These are phyloP conservation scores for Dianthus caryophyllus DNA, from an alignment of 148 eudicot species.

Conservation along the genomic window DNA sequence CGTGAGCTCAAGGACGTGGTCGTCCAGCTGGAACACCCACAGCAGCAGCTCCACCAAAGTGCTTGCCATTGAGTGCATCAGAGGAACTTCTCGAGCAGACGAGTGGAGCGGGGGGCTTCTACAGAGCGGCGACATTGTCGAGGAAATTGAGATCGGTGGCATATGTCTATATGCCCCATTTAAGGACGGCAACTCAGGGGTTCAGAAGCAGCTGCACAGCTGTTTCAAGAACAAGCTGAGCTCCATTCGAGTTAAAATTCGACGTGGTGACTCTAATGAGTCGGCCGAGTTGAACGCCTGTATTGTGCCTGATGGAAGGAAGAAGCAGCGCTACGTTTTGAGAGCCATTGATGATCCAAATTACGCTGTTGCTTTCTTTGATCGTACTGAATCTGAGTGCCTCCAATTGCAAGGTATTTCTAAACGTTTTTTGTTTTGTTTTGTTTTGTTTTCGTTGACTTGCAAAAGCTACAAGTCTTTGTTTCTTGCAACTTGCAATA, in stretches of 20 bases:
- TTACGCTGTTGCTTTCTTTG: constrained; percentile 66
- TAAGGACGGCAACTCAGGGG: constrained; percentile 56
- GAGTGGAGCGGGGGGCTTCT: constrained; percentile 78
- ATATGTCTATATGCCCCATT: constrained; percentile 45
- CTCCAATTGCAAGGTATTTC: constrained; percentile 55
- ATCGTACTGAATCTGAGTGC: constrained; percentile 73
- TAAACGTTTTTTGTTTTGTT: background rate
- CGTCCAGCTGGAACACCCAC: background rate
- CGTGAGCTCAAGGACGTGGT: background rate
- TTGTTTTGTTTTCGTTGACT: background rate
- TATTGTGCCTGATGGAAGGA: constrained; percentile 59
- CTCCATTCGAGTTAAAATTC: constrained; percentile 50
- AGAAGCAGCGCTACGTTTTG: constrained; percentile 57
- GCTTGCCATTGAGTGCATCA: constrained; percentile 65
- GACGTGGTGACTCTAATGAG: constrained; percentile 43
- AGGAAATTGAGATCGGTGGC: constrained; percentile 47
- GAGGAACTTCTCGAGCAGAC: constrained; percentile 66
- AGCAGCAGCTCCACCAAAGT: constrained; percentile 18
- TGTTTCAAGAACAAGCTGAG: constrained; percentile 52
- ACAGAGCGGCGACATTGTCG: constrained; percentile 81
- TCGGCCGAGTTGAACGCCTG: constrained; percentile 65
- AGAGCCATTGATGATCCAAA: constrained; percentile 75
- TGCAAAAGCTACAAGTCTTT: no score
- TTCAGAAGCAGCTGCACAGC: constrained; percentile 56
- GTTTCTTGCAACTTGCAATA: no score